A percentile compares a stretch with the other conserved stretches of the same genome.
Evolutionary conservation across 2,329 filamentous ascomycete species (phyloP).

Genomic region (Aureobasidium sp.): DNA sequence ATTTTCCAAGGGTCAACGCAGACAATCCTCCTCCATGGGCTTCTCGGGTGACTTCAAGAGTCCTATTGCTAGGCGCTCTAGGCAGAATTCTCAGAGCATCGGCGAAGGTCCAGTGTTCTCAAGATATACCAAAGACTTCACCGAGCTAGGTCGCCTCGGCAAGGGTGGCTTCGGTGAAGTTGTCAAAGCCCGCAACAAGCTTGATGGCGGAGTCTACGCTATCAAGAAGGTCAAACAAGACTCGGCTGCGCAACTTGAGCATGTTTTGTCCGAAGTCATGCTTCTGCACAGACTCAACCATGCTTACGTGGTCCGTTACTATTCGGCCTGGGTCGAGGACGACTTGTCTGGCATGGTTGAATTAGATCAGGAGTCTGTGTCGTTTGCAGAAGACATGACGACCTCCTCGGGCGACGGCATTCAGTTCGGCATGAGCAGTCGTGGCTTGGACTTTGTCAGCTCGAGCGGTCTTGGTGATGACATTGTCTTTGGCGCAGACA

Average conservation of each 20-base stretch:
- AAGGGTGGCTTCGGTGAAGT: slow-evolving; percentile 96
- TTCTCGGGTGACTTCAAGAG: slow-evolving; percentile 19
- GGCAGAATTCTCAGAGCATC: slow-evolving; percentile 26
- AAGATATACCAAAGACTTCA: slow-evolving; percentile 80
- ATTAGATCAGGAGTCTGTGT: slow-evolving; percentile 8
- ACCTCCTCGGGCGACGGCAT: slow-evolving; percentile 6
- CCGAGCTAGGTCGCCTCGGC: slow-evolving; percentile 79
- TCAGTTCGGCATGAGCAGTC: slow-evolving; percentile 50
- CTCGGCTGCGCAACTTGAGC: slow-evolving; percentile 61
- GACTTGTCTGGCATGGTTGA: slow-evolving; percentile 22
- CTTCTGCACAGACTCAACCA: slow-evolving; percentile 89
- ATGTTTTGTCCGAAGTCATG: slow-evolving; percentile 78
- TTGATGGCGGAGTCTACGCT: slow-evolving; percentile 88
- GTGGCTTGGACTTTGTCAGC: slow-evolving; percentile 88
- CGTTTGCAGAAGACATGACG: neutral
- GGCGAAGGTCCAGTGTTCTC: slow-evolving; percentile 38
- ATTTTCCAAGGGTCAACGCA: slow-evolving; percentile 1
- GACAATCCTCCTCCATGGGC: slow-evolving; percentile 13
- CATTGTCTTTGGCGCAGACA: slow-evolving; percentile 66
- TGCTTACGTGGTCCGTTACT: slow-evolving; percentile 81
- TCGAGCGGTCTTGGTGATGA: slow-evolving; percentile 63
- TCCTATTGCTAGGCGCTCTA: slow-evolving; percentile 22
- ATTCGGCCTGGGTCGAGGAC: slow-evolving; percentile 89
- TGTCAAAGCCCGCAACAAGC: slow-evolving; percentile 87
- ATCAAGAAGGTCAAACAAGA: slow-evolving; percentile 92